These are phyloP conservation scores for Ichthyophthirius multifiliis DNA, from an alignment of 169 alveolate species.

Conservation along the genomic window DNA sequence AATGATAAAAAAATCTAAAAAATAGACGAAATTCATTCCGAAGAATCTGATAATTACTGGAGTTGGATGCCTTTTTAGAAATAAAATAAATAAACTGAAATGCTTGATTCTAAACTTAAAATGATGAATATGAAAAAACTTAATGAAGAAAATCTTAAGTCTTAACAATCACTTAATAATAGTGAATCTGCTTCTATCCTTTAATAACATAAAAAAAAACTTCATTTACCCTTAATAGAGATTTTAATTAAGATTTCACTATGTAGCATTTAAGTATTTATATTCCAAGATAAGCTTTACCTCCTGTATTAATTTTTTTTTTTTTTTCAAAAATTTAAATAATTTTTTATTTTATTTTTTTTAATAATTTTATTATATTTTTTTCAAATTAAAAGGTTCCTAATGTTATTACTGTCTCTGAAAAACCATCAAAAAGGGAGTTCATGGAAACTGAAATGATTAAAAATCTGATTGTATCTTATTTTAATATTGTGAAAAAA, in stretches of 20 bases:
- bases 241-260: slow-evolving; percentile 1
- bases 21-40: not conserved
- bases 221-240: not conserved
- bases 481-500: slow-evolving; percentile 53
- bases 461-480: slow-evolving; percentile 47
- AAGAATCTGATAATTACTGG: slow-evolving; percentile 9
- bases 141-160: not conserved
- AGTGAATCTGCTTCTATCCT: no score
- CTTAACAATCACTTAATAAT: not conserved
- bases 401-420: slow-evolving; percentile 14
- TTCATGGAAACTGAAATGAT: slow-evolving; percentile 49
- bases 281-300: not conserved
- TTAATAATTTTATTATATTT: no score
- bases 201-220: not conserved
- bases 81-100: slow-evolving; percentile 33
- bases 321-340: not conserved
- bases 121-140: slow-evolving; percentile 13
- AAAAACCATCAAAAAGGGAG: slow-evolving; percentile 23
- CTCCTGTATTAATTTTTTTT: not conserved
- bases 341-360: not conserved
- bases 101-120: slow-evolving; percentile 19
- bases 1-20: not conserved
- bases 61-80: slow-evolving; percentile 8
- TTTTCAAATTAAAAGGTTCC: slow-evolving; percentile 12
- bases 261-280: not conserved